A percentile compares a stretch with the other conserved stretches of the same genome.
Conservation (phyloP, 148 eudicot species). For the Hydrangea macrophylla region DNA sequence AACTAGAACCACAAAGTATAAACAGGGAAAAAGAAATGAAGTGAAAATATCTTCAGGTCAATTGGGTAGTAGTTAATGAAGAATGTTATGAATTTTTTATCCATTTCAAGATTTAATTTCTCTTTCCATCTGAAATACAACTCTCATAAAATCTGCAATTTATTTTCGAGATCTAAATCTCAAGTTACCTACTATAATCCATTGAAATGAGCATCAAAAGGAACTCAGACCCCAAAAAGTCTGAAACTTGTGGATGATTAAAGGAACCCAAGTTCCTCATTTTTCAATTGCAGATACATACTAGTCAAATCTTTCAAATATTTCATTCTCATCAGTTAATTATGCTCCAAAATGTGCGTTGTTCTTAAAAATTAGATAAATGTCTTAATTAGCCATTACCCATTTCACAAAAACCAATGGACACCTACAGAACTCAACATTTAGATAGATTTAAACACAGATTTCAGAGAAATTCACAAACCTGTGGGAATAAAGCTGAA, state of each 20-base stretch:
- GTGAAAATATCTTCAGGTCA: too few species aligned
- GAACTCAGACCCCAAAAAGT: background rate
- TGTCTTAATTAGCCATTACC: background rate
- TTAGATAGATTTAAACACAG: background rate
- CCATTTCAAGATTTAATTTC: background rate
- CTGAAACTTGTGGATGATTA: background rate
- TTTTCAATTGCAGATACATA: background rate
- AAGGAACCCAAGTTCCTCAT: background rate
- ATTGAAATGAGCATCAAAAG: background rate
- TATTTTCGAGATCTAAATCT: background rate
- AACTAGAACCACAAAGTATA: too few species aligned
- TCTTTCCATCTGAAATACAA: background rate
- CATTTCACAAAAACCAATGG: constrained; percentile 2
- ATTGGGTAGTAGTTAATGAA: too few species aligned
- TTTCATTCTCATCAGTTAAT: background rate
- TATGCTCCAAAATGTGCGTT: background rate
- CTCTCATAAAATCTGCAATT: background rate
- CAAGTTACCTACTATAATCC: background rate
- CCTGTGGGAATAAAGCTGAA: constrained; percentile 43
- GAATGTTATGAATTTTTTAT: background rate
- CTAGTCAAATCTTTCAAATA: background rate
- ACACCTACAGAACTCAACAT: background rate
- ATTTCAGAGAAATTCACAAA: constrained; percentile 10
- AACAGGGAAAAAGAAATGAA: too few species aligned
- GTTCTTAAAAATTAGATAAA: background rate